Evolutionary conservation across 2,329 filamentous ascomycete genomes (phyloP).

Genomic region (Epichloe sp.): DNA sequence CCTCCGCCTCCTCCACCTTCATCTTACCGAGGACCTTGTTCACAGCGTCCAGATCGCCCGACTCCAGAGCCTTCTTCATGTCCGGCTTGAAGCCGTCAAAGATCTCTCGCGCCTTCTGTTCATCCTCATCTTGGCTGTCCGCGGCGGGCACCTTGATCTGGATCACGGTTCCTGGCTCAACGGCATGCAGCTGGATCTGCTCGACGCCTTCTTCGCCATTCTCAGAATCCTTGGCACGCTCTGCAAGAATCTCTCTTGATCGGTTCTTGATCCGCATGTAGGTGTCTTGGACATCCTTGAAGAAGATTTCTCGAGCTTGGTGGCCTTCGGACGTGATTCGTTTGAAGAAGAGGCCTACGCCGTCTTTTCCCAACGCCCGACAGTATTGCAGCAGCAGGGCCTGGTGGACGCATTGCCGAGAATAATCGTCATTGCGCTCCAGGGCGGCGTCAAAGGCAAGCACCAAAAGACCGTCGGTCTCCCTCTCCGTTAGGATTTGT

Average conservation of each 20-base stretch:
- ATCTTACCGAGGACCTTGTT: constrained; percentile 61
- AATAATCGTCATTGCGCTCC: constrained; percentile 60
- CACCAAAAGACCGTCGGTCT: constrained; percentile 82
- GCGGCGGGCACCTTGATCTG: constrained; percentile 69
- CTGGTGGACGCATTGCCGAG: constrained; percentile 83
- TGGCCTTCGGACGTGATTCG: constrained; percentile 82
- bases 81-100: constrained; percentile 77
- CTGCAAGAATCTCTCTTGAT: constrained; percentile 53
- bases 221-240: constrained; percentile 34
- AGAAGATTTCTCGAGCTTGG: constrained; percentile 81
- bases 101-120: constrained; percentile 53
- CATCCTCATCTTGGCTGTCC: constrained; percentile 51
- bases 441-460: constrained; percentile 85
- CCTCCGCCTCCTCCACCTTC: constrained; percentile 78
- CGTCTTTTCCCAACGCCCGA: constrained; percentile 74
- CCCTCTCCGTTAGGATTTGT: constrained; percentile 64
- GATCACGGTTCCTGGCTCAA: constrained; percentile 85
- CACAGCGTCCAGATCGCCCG: constrained; percentile 62
- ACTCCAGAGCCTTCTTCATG: constrained; percentile 69
- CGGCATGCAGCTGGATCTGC: constrained; percentile 94
- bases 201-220: constrained; percentile 47
- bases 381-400: constrained; percentile 91
- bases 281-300: constrained; percentile 82
- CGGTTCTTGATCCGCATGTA: constrained; percentile 71
- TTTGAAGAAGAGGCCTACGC: constrained; percentile 89